Percentiles rank a stretch among this genome's conserved stretches.
These are phyloP conservation scores for Ophiobolus disseminans DNA, from an alignment of 2,329 filamentous ascomycete species.

Conservation along the genomic window DNA sequence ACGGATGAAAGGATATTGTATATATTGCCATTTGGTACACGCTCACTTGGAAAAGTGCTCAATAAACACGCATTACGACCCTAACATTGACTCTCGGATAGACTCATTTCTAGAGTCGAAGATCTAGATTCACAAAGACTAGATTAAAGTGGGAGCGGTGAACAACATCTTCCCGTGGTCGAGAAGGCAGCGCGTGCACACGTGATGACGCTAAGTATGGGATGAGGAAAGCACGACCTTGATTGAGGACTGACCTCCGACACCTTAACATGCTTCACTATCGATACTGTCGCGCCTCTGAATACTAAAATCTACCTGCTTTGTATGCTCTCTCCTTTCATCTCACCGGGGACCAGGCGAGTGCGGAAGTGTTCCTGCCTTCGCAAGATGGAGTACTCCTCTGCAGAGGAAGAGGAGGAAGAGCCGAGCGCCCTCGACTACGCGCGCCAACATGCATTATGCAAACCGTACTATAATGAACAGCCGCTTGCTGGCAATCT, in stretches of 20 bases:
- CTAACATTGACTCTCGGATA: no score
- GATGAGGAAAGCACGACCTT: slow-evolving; percentile 7
- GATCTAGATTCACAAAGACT: no score
- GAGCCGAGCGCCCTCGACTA: slow-evolving; percentile 56
- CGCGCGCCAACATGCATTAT: slow-evolving; percentile 54
- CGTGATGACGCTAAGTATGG: slow-evolving; percentile 2
- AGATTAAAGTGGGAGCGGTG: no score
- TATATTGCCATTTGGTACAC: no score
- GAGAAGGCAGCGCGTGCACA: slow-evolving; percentile 2
- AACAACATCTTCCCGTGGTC: neutral
- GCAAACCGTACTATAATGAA: slow-evolving; percentile 42
- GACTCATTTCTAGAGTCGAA: no score
- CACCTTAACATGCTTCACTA: neutral
- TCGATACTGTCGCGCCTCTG: neutral
- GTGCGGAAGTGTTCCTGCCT: no score
- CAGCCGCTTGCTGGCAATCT: slow-evolving; percentile 27
- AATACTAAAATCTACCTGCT: neutral
- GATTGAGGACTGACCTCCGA: neutral
- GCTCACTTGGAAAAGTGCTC: no score
- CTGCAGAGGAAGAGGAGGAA: slow-evolving; percentile 24
- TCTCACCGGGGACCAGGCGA: neutral
- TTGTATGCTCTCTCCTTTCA: neutral
- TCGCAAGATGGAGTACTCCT: slow-evolving; percentile 26
- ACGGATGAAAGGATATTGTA: no score
- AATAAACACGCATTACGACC: no score